Evolutionary conservation across 2,329 filamentous ascomycete species (phyloP).

Genomic region (Botrytis byssoidea): DNA sequence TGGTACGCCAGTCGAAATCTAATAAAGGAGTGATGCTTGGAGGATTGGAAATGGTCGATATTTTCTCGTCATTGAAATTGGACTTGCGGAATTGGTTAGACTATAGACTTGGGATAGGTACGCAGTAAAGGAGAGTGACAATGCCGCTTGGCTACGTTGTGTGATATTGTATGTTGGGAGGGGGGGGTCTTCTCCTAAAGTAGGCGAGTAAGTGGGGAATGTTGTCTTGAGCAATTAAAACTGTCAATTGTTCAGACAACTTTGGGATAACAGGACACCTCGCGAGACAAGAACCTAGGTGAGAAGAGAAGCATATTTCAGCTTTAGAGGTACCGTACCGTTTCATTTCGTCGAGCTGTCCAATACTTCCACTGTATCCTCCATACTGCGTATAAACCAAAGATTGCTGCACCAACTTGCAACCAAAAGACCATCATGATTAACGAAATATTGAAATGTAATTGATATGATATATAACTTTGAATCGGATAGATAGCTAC

Average conservation of each 20-base stretch:
- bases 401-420: neutral
- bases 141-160: neutral
- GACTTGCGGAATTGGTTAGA: constrained; percentile 5
- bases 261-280: too few species aligned
- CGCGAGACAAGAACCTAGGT: too few species aligned
- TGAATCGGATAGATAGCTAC: neutral
- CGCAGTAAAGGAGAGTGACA: neutral
- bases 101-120: neutral
- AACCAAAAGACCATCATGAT: neutral
- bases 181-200: neutral
- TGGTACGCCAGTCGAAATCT: constrained; percentile 51
- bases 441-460: neutral
- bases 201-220: neutral
- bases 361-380: neutral
- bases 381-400: constrained; percentile 8
- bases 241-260: neutral
- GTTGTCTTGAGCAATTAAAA: neutral
- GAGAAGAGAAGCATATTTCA: neutral
- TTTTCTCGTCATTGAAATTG: neutral
- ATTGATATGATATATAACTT: neutral
- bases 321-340: neutral
- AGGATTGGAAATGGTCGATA: neutral
- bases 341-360: neutral
- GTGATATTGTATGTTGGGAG: neutral
- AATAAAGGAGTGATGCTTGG: constrained; percentile 41